phyloP scores from a whole-genome alignment of 169 alveolate genomes.

The Ichthyophthirius multifiliis region DNA sequence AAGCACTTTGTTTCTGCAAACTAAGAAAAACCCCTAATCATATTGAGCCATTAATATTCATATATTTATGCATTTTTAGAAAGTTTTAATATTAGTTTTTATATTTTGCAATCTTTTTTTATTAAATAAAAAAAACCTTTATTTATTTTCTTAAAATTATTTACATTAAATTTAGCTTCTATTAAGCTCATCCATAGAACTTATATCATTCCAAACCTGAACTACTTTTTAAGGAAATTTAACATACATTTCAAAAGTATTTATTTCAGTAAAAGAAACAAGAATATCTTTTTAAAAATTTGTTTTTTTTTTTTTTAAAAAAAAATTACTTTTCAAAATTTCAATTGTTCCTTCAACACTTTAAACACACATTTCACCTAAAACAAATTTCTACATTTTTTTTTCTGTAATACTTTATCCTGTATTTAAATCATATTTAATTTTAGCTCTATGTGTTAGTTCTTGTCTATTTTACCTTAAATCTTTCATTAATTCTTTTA shows the following conservation, averaged over 20 bases:
- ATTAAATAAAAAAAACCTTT: background rate
- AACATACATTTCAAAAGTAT: background rate
- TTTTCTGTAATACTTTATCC: background rate
- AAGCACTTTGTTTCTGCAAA: background rate
- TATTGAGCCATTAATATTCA: background rate
- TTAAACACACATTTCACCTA: background rate
- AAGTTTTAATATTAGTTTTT: background rate
- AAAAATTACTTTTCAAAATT: background rate
- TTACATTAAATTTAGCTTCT: background rate
- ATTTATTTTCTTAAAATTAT: background rate
- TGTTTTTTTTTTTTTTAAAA: background rate
- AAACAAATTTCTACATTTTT: background rate
- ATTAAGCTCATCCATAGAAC: background rate
- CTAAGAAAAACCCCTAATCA: background rate
- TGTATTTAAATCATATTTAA: background rate
- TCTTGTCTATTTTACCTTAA: background rate
- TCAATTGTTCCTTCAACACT: background rate
- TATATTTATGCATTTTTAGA: background rate
- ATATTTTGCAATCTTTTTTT: background rate
- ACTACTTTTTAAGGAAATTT: background rate
- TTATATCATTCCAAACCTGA: background rate
- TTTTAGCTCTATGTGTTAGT: background rate
- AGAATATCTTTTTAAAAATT: background rate
- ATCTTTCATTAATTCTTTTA: background rate
- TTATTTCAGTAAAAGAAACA: background rate